A percentile compares a stretch with the other conserved stretches of the same genome.
Evolutionary conservation across 2,329 filamentous ascomycete species (phyloP).

Genomic region (Talaromyces sp.): DNA sequence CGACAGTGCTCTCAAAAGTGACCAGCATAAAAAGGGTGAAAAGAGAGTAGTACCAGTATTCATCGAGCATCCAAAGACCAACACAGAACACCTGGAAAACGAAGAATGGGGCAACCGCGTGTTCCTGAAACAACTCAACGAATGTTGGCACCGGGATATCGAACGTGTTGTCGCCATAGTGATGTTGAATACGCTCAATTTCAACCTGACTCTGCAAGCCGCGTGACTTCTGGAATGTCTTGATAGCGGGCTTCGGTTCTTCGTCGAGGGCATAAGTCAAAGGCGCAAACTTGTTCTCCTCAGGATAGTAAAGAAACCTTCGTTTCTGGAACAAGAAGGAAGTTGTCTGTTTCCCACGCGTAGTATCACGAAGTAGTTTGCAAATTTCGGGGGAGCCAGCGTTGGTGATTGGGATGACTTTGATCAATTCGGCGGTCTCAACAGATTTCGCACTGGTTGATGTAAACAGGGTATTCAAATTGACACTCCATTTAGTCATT

Average conservation of each 20-base stretch:
- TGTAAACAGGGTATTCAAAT: conserved; percentile 76
- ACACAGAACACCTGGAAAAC: conserved; percentile 99
- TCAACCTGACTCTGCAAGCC: conserved; percentile 72
- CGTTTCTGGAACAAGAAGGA: conserved; percentile 98
- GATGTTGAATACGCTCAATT: conserved; percentile 72
- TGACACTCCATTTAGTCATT: conserved; percentile 95
- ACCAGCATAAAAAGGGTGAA: conserved; percentile 99
- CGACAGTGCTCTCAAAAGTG: conserved; percentile 94
- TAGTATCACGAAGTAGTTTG: conserved; percentile 67
- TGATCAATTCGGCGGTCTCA: conserved; percentile 76
- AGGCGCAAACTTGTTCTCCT: conserved; percentile 70
- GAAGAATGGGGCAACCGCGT: conserved; percentile 97
- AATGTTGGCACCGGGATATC: conserved; percentile 97
- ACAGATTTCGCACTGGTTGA: conserved; percentile 65
- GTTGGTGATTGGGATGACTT: conserved; percentile 84
- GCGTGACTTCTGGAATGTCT: conserved; percentile 70
- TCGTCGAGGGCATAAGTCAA: conserved; percentile 77
- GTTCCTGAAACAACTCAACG: conserved; percentile 92
- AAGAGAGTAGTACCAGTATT: conserved; percentile 99
- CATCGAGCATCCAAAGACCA: conserved; percentile 95
- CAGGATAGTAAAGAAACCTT: conserved; percentile 77
- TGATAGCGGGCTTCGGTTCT: conserved; percentile 75
- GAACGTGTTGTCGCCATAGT: conserved; percentile 95
- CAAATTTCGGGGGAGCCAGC: conserved; percentile 87
- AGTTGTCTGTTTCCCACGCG: conserved; percentile 66